Evolutionary conservation across 208 protist species (phyloP).

Genomic region (Crithidia sp.): DNA sequence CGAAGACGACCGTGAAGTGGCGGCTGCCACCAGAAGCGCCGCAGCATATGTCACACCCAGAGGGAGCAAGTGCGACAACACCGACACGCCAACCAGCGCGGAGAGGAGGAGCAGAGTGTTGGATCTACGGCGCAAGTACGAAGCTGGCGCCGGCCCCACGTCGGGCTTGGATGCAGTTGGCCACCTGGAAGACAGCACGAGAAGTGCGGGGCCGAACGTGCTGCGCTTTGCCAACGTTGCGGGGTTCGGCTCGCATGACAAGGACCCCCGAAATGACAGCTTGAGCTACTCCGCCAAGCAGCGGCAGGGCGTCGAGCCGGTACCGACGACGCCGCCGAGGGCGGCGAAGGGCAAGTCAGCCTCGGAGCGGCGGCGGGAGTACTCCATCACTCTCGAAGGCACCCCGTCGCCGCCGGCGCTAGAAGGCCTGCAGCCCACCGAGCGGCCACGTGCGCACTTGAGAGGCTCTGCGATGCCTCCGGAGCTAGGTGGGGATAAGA

Average conservation of each 20-base stretch:
- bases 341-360: not conserved
- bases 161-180: not conserved
- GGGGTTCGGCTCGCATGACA: not conserved
- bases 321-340: not conserved
- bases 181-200: constrained; percentile 1
- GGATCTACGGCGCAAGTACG: constrained; percentile 12
- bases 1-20: not conserved
- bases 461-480: constrained; percentile 17
- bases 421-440: not conserved
- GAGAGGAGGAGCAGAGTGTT: constrained; percentile 9
- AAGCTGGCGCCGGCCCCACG: not conserved
- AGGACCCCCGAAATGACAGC: not conserved
- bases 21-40: not conserved
- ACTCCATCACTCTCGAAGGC: constrained; percentile 15
- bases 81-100: constrained; percentile 3
- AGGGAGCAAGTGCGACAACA: not conserved
- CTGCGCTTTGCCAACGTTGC: constrained; percentile 3
- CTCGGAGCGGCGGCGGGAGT: constrained; percentile 1
- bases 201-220: not conserved
- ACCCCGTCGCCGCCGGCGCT: constrained; percentile 3
- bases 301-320: not conserved
- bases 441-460: not conserved
- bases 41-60: not conserved
- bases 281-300: constrained; percentile 17
- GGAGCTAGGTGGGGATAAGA: not conserved